Evolutionary conservation across 1,139 yeast genomes (phyloP).

Genomic region (Ogataea hybrid): DNA sequence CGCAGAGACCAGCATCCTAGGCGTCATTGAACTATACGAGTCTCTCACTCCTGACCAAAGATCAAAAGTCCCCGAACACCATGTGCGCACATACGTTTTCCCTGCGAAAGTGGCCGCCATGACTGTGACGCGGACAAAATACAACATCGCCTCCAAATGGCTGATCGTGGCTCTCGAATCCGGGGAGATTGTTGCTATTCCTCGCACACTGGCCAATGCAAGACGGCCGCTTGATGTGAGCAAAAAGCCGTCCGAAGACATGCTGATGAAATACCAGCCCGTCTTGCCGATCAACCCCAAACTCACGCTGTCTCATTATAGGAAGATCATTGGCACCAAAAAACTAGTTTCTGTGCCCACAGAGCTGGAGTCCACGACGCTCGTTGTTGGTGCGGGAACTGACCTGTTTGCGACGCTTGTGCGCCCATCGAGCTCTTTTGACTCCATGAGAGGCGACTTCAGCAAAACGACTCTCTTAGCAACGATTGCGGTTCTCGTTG

Average conservation of each 20-base stretch:
- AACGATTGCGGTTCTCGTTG: conserved; percentile 56
- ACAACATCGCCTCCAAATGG: conserved; percentile 74
- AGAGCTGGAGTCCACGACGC: conserved; percentile 74
- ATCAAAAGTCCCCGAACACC: conserved; percentile 40
- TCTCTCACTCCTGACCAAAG: conserved; percentile 49
- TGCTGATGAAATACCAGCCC: conserved; percentile 74
- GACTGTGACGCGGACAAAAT: conserved; percentile 59
- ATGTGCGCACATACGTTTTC: conserved; percentile 56
- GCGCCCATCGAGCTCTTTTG: conserved; percentile 84
- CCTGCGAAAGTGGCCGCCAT: conserved; percentile 54
- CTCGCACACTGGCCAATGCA: conserved; percentile 62
- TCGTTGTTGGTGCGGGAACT: conserved; percentile 57
- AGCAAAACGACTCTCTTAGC: conserved; percentile 63
- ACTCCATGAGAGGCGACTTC: conserved; percentile 62
- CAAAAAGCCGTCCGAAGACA: conserved; percentile 61
- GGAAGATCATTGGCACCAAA: conserved; percentile 34
- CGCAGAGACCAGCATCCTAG: conserved; percentile 53
- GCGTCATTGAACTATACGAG: conserved; percentile 78
- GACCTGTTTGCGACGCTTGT: conserved; percentile 77
- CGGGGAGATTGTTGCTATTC: conserved; percentile 69
- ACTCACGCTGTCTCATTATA: conserved; percentile 26
- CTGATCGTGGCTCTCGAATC: conserved; percentile 54
- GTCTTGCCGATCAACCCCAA: conserved; percentile 41
- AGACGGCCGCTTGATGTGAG: conserved; percentile 56
- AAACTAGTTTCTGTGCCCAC: conserved; percentile 57